phyloP scores from a whole-genome alignment of 2,329 filamentous ascomycete species.

The Talaromyces sp. region DNA sequence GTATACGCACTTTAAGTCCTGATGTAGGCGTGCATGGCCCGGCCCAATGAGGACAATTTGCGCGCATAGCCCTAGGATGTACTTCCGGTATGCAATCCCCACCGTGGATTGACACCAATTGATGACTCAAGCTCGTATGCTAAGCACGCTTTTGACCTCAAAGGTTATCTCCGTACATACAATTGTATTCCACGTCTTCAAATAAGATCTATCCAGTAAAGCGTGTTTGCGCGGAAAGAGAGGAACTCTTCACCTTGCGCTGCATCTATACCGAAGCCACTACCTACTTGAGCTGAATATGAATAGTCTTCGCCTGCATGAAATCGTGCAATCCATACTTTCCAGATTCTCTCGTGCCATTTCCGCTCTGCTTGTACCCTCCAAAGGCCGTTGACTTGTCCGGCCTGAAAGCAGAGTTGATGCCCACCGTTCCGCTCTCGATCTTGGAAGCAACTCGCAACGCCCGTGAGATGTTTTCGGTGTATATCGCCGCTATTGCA shows the following conservation, averaged over 20 bases:
- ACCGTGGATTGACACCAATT: not conserved
- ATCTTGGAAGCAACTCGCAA: constrained; percentile 19
- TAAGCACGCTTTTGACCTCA: not conserved
- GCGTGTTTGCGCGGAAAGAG: not conserved
- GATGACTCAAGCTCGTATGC: not conserved
- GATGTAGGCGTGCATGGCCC: not conserved
- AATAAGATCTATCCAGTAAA: not conserved
- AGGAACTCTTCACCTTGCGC: too few species aligned
- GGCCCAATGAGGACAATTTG: not conserved
- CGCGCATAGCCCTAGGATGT: not conserved
- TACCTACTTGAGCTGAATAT: constrained; percentile 2
- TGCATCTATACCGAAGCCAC: too few species aligned
- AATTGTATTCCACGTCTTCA: not conserved
- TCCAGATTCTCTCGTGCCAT: constrained; percentile 67
- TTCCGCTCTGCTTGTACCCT: constrained; percentile 74
- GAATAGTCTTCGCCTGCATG: constrained; percentile 64
- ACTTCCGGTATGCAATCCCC: not conserved
- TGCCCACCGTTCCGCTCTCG: constrained; percentile 22
- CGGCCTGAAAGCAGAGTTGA: constrained; percentile 25
- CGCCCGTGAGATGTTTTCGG: constrained; percentile 21
- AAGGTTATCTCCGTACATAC: not conserved
- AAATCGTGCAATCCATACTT: constrained; percentile 65
- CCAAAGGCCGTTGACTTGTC: constrained; percentile 54
- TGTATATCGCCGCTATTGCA: constrained; percentile 18
- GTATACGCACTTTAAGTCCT: not conserved